Conservation (phyloP, 2,329 filamentous ascomycete genomes). For the Fusarium fujikuroi region DNA sequence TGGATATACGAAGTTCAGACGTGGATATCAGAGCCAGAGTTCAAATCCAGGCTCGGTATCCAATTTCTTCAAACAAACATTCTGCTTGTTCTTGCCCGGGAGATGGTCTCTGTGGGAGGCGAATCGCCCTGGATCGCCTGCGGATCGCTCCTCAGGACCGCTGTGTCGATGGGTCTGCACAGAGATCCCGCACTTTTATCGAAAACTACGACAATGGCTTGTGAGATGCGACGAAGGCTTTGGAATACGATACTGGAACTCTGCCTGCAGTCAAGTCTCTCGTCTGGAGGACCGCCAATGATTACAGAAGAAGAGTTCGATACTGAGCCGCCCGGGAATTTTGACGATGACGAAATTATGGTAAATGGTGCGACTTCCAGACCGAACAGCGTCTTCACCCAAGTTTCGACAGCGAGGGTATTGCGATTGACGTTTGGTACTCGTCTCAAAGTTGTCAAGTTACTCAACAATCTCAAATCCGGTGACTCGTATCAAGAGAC, state of each 20-base stretch:
- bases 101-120: slow-evolving; percentile 52
- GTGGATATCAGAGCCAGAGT: slow-evolving; percentile 64
- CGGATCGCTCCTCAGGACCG: slow-evolving; percentile 57
- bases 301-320: slow-evolving; percentile 59
- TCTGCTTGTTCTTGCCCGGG: slow-evolving; percentile 56
- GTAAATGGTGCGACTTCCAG: slow-evolving; percentile 46
- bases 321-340: slow-evolving; percentile 59
- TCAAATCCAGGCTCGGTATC: slow-evolving; percentile 62
- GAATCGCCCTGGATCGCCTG: slow-evolving; percentile 61
- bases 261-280: slow-evolving; percentile 56
- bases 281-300: slow-evolving; percentile 58
- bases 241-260: slow-evolving; percentile 66
- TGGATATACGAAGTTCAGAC: slow-evolving; percentile 69
- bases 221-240: slow-evolving; percentile 61
- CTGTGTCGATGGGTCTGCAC: slow-evolving; percentile 63
- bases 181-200: slow-evolving; percentile 57
- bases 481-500: slow-evolving; percentile 56
- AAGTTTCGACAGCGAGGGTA: slow-evolving; percentile 54
- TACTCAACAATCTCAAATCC: slow-evolving; percentile 56
- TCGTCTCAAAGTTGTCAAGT: slow-evolving; percentile 55
- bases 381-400: slow-evolving; percentile 51
- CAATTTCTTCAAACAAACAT: slow-evolving; percentile 61
- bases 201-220: slow-evolving; percentile 48
- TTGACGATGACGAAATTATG: slow-evolving; percentile 60
- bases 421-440: slow-evolving; percentile 56